Conservation (phyloP, 2,329 filamentous ascomycete genomes). For the Eutypa lata region DNA sequence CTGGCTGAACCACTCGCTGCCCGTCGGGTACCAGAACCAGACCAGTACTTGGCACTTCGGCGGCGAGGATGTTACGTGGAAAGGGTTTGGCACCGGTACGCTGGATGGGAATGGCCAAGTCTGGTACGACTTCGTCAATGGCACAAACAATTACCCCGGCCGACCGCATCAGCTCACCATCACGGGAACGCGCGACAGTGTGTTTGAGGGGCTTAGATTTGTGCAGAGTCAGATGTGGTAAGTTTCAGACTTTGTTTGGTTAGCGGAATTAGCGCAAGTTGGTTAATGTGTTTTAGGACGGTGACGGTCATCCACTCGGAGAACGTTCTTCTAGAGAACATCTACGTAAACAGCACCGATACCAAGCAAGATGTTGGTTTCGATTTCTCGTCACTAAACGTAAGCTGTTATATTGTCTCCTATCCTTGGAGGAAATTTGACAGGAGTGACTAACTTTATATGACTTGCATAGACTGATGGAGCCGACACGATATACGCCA, state of each 20-base stretch:
- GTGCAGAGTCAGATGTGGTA: constrained; percentile 58
- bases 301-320: constrained; percentile 50
- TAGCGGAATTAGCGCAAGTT: not conserved
- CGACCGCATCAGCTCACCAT: constrained; percentile 49
- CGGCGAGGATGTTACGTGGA: constrained; percentile 46
- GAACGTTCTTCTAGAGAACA: constrained; percentile 39
- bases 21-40: constrained; percentile 54
- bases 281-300: constrained; percentile 28
- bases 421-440: constrained; percentile 2
- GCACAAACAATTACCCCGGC: constrained; percentile 40
- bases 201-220: constrained; percentile 46
- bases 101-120: constrained; percentile 58
- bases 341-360: constrained; percentile 35
- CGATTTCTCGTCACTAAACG: constrained; percentile 16
- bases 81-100: constrained; percentile 49
- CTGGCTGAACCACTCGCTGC: constrained; percentile 49
- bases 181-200: constrained; percentile 43
- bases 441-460: no score
- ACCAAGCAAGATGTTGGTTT: constrained; percentile 50
- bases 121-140: constrained; percentile 53
- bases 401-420: not conserved
- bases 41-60: constrained; percentile 53
- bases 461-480: constrained; percentile 14
- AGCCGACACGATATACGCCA: constrained; percentile 35
- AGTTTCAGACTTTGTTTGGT: not conserved